Evolutionary conservation across 2,329 filamentous ascomycete species (phyloP).

Genomic region (Colletotrichum sp.): DNA sequence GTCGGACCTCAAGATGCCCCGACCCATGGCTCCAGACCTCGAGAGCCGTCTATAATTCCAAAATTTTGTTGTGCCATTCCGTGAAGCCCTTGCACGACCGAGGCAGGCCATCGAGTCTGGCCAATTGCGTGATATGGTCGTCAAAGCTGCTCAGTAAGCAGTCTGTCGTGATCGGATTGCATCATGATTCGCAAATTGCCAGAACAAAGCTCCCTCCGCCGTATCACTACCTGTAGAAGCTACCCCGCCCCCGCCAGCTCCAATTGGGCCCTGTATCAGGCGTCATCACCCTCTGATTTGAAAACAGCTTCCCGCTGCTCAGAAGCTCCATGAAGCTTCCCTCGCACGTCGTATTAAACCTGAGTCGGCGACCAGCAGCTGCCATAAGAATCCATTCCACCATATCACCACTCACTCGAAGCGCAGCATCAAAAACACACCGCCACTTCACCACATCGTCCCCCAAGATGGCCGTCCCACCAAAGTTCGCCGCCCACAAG

Average conservation of each 20-base stretch:
- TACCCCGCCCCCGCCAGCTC: conserved; percentile 17
- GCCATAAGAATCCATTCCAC: neutral
- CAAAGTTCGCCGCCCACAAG: conserved; percentile 77
- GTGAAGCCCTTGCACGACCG: neutral
- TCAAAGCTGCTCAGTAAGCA: conserved; percentile 6
- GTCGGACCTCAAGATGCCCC: neutral
- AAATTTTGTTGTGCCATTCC: neutral
- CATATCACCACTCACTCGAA: neutral
- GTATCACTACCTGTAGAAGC: neutral
- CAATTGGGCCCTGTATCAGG: neutral
- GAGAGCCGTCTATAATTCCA: neutral
- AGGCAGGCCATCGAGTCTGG: neutral
- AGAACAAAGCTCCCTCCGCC: neutral
- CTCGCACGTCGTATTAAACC: conserved; percentile 4
- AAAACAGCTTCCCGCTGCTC: neutral
- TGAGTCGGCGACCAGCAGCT: conserved; percentile 1
- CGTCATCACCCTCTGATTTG: neutral
- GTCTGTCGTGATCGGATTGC: conserved; percentile 4
- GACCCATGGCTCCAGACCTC: neutral
- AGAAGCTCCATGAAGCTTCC: conserved; percentile 17
- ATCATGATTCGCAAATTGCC: conserved; percentile 9
- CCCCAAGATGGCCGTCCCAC: conserved; percentile 72
- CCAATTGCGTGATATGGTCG: neutral
- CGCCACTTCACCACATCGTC: neutral
- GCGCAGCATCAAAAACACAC: neutral